phyloP scores from a whole-genome alignment of 176 grass and related monocot species.

The Paspalum vaginatum region DNA sequence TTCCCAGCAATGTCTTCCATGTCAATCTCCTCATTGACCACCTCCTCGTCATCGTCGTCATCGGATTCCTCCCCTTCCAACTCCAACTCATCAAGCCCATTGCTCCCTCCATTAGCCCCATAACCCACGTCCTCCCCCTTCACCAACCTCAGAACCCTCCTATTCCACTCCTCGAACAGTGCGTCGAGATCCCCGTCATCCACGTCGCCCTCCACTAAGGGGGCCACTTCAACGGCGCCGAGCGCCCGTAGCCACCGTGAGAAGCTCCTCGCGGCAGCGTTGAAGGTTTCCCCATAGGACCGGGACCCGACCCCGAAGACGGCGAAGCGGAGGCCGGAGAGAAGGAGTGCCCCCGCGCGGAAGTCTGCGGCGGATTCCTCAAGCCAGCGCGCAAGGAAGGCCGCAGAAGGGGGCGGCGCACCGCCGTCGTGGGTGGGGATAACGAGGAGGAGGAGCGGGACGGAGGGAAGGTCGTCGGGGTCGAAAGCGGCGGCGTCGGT shows the following conservation, averaged over 20 bases:
- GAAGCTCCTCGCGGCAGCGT: slow-evolving; percentile 76
- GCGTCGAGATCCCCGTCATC: slow-evolving; percentile 63
- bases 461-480: slow-evolving; percentile 65
- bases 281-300: slow-evolving; percentile 70
- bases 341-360: slow-evolving; percentile 66
- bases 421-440: slow-evolving; percentile 79
- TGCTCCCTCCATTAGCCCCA: slow-evolving; percentile 27
- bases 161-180: slow-evolving; percentile 69
- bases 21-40: slow-evolving; percentile 61
- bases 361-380: slow-evolving; percentile 69
- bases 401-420: slow-evolving; percentile 50
- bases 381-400: slow-evolving; percentile 69
- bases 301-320: slow-evolving; percentile 78
- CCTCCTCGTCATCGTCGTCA: slow-evolving; percentile 50
- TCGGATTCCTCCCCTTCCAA: slow-evolving; percentile 57
- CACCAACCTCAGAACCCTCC: slow-evolving; percentile 57
- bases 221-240: slow-evolving; percentile 67
- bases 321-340: slow-evolving; percentile 69
- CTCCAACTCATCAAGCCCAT: slow-evolving; percentile 48
- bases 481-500: slow-evolving; percentile 62
- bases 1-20: slow-evolving; percentile 98
- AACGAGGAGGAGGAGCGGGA: slow-evolving; percentile 61
- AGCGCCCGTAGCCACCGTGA: slow-evolving; percentile 76
- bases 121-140: slow-evolving; percentile 57
- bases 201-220: slow-evolving; percentile 76